Conservation (phyloP, 2,329 filamentous ascomycete genomes). For the Parastagonospora avenae region DNA sequence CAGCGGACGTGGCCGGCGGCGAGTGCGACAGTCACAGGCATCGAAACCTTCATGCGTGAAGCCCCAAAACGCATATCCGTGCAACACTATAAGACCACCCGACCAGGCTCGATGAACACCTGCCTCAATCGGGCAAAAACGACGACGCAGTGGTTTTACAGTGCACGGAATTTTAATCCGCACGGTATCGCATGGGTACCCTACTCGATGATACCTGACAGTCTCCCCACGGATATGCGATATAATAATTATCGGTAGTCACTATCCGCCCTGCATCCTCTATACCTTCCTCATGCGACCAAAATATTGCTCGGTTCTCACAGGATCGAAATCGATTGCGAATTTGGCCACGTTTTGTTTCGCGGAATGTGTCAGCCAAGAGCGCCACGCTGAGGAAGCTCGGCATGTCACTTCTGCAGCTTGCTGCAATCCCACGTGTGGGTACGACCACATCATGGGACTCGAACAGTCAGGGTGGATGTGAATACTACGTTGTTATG, state of each 20-base stretch:
- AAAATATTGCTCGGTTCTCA: too few relatives aligned
- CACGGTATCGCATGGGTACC: too few relatives aligned
- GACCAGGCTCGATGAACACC: background rate
- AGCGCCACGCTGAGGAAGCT: background rate
- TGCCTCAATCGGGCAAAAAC: background rate
- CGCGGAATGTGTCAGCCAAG: background rate
- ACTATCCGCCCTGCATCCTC: background rate
- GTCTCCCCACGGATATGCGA: background rate
- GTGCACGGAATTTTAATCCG: background rate
- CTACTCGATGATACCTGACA: background rate
- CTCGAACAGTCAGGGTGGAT: background rate
- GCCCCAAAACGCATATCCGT: background rate
- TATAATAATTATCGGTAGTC: background rate
- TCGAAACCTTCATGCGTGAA: background rate
- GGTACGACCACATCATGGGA: background rate
- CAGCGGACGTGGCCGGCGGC: background rate
- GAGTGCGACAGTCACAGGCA: background rate
- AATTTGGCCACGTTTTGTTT: background rate
- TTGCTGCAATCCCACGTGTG: background rate
- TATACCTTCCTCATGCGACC: too few relatives aligned
- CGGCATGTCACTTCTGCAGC: conserved; percentile 1
- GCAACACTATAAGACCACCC: background rate
- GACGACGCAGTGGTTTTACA: background rate
- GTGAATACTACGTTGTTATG: background rate
- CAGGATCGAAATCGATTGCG: too few relatives aligned